Base-by-base conservation (phyloP, 495 filamentous ascomycete species). In the Astrothelium macrocarpum region DNA sequence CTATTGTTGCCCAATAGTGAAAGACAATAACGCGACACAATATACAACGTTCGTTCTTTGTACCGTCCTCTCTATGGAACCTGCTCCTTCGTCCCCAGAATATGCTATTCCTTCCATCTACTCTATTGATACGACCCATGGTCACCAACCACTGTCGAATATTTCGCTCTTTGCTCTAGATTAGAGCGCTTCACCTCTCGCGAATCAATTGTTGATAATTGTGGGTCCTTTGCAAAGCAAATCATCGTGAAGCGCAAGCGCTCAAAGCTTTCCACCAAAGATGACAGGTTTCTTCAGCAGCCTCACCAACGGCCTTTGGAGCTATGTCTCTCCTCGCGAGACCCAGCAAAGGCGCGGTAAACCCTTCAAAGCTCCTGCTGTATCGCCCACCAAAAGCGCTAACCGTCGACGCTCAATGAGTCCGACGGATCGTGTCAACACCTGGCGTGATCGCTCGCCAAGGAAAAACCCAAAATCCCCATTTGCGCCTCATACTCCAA, bases 291-390 rank as follows among this genome's bases (percentile, higher is more conserved):
- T 60, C n/a, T 36, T 60, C 59, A 23, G 20, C 16, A 60, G 26
- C 23, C 4, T 63, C 26, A 63, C 2, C 29, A 23, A 63, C 25
- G 23, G 36, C 14, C 20, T 63, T 18, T 63, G 62, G 62, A 29
- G 36, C 49, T 63, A 23, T 45, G 62, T 63, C 45, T 58, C 45
- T 26, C 62, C 62, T 9, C 62, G 62, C 26, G 23, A 31, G 43
- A 63, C 62, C 3, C 45, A 63, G 49, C 18, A 56, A 29, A 32
- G 42, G 26, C 62, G 62, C 31, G 43, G 32, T 46, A 63, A 63
- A 53, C 62, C 62, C 1, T 63, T 63, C 43, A 58, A 63, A 31
- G 43, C 39, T 16, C 16, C 16, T 10, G 29, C 26, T 26, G n/a
- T 20, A 16, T 20, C 25, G 29, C 49, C 49, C 0, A 11, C 49